phyloP scores from a whole-genome alignment of 2,329 filamentous ascomycete genomes.

The Colletotrichum chrysophilum region DNA sequence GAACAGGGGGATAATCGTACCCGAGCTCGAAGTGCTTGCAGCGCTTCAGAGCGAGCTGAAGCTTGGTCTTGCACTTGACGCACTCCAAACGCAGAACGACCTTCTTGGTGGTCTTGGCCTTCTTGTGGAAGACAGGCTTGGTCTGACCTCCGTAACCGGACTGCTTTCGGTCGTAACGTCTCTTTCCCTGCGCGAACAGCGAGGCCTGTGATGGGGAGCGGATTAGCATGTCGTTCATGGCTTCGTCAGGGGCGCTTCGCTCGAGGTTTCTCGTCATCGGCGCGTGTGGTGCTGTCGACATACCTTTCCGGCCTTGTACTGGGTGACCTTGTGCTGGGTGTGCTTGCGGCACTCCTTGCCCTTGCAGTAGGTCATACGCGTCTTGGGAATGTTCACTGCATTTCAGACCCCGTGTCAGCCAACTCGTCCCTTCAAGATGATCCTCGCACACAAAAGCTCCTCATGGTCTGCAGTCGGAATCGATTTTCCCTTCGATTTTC shows the following conservation, averaged over 20 bases:
- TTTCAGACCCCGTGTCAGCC: conserved; percentile 29
- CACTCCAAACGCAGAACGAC: conserved; percentile 98
- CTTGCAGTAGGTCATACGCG: conserved; percentile 97
- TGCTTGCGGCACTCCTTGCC: conserved; percentile 92
- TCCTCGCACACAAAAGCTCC: background rate
- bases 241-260: background rate
- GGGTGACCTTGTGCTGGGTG: conserved; percentile 91
- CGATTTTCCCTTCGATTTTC: background rate
- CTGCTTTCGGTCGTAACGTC: conserved; percentile 99
- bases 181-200: conserved; percentile 98
- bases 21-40: conserved; percentile 99
- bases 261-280: conserved; percentile 9
- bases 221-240: background rate
- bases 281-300: conserved; percentile 20
- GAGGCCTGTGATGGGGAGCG: conserved; percentile 66
- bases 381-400: conserved; percentile 98
- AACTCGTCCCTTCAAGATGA: conserved; percentile 24
- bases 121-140: conserved; percentile 99
- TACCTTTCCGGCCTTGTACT: conserved; percentile 96
- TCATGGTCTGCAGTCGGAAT: conserved; percentile 8
- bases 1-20: conserved; percentile 52
- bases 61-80: conserved; percentile 97
- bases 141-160: conserved; percentile 99
- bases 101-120: conserved; percentile 99
- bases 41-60: conserved; percentile 96